Evolutionary conservation across 2,329 filamentous ascomycete genomes (phyloP).

Genomic region (Botrytis porri): DNA sequence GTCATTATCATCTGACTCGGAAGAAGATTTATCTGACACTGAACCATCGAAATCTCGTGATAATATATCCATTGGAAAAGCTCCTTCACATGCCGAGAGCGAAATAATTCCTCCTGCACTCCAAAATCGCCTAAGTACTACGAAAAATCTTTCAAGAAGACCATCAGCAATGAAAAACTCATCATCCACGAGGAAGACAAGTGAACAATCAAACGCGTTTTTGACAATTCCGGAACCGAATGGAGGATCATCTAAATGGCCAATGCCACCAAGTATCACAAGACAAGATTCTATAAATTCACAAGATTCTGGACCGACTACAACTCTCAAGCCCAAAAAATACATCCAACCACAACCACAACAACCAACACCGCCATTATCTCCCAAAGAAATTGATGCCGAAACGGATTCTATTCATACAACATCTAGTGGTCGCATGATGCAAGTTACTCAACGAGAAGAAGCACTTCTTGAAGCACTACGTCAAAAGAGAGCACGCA

Average conservation of each 20-base stretch:
- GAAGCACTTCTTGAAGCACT: slow-evolving; percentile 50
- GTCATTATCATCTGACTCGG: slow-evolving; percentile 38
- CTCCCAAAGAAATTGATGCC: slow-evolving; percentile 30
- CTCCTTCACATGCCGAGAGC: slow-evolving; percentile 17
- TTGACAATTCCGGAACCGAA: slow-evolving; percentile 12
- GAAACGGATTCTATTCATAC: slow-evolving; percentile 25
- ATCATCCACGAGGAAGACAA: not conserved
- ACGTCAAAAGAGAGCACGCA: slow-evolving; percentile 46
- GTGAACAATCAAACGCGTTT: not conserved
- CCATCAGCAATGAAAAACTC: not conserved
- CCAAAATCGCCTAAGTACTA: not conserved
- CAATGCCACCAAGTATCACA: slow-evolving; percentile 7
- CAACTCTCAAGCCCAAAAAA: slow-evolving; percentile 18
- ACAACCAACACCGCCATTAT: slow-evolving; percentile 35
- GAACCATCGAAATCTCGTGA: slow-evolving; percentile 23
- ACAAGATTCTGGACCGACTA: slow-evolving; percentile 5
- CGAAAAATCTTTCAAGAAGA: not conserved
- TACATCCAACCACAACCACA: slow-evolving; percentile 27
- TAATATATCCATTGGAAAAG: slow-evolving; percentile 10
- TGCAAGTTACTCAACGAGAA: slow-evolving; percentile 53
- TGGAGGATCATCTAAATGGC: not conserved
- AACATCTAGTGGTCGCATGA: slow-evolving; percentile 38
- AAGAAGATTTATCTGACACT: slow-evolving; percentile 28
- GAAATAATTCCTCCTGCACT: slow-evolving; percentile 16
- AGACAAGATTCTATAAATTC: slow-evolving; percentile 10